Base-by-base conservation (phyloP, 2,329 filamentous ascomycete species). In the Leptographium galeiforme region DNA sequence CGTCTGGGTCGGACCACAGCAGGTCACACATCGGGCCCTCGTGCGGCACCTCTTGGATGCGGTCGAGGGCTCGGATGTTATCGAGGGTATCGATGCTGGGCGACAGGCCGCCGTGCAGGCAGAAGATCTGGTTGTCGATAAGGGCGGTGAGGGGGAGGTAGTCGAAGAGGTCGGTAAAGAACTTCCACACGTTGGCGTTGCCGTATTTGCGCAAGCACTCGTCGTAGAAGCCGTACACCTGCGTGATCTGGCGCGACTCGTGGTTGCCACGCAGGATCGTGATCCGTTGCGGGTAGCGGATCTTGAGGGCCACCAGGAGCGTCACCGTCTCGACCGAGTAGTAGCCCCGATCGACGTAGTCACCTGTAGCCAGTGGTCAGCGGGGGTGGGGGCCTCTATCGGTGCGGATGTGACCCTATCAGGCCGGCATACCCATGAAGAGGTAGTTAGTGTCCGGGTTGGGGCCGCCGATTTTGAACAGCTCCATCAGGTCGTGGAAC, bases 51-150 rank as follows among this genome's bases (percentile, higher is more conserved):
- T 98, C 93, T 71, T 98, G 93, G 65, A 96, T 96, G 58, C 94
- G 85, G 69, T 97, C 93, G 54, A 98, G 78, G 36, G 89, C 89
- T 62, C 91, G 78, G 68, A 98, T 97, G 71, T 98, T 95, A 70
- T 95, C 89, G 53, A 95, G 79, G 30, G 89, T 95, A 68, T 95
- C 89, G 65, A 95, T 95, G 67, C 86, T 94, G n/a, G 93, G 93
- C 57, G 88, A 95, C 58, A 98, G 78, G 61, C 93, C 93, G 62
- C 93, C 93, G 76, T 98, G 93, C 56, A 98, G 84, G 72, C 93
- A 98, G 73, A 98, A 95, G 66, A 98, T 96, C 75, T 97, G 91
- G 74, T 95, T 95, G 72, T 98, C 91, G 70, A 98, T 95, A 63
- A 98, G 82, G 62, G 93, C 93, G 59, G 91, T 96, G 61, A 98